Evolutionary conservation across 352 stramenopile genomes (phyloP).

Genomic region (Phytopythium sindhum): DNA sequence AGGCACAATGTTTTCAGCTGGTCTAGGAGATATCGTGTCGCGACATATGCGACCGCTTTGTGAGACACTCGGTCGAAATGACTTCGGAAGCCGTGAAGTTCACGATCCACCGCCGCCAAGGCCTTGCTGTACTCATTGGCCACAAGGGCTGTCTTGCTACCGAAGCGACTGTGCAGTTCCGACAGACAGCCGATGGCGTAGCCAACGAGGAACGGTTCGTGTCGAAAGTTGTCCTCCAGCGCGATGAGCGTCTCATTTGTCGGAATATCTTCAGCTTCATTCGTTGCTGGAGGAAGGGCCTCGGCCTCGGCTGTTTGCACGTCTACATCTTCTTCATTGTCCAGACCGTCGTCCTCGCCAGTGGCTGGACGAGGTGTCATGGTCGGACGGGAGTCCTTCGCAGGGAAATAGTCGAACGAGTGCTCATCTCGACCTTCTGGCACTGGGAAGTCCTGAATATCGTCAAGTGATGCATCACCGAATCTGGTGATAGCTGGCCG

Average conservation of each 20-base stretch:
- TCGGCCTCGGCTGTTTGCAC: too few relatives aligned
- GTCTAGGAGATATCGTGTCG: neutral
- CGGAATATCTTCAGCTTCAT: neutral
- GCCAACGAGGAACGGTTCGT: neutral
- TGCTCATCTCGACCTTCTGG: neutral
- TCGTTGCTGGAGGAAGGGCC: neutral
- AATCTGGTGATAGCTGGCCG: neutral
- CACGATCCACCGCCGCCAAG: neutral
- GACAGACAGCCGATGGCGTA: neutral
- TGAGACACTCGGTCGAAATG: neutral
- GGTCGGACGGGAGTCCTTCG: neutral
- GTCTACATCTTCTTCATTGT: neutral
- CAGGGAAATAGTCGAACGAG: constrained; percentile 3
- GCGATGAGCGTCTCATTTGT: neutral
- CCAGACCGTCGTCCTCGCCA: neutral
- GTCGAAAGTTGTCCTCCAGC: neutral
- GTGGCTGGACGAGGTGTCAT: neutral
- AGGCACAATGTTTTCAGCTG: neutral
- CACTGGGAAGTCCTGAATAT: neutral
- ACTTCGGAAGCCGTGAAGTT: neutral
- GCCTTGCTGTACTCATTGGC: neutral
- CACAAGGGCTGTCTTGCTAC: neutral
- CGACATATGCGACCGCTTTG: neutral
- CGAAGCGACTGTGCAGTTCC: neutral
- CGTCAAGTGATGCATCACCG: neutral